A percentile compares a stretch with the other conserved stretches of the same genome.
Evolutionary conservation across 441 rosid genomes (phyloP).

Genomic region (Oxalis stricta): DNA sequence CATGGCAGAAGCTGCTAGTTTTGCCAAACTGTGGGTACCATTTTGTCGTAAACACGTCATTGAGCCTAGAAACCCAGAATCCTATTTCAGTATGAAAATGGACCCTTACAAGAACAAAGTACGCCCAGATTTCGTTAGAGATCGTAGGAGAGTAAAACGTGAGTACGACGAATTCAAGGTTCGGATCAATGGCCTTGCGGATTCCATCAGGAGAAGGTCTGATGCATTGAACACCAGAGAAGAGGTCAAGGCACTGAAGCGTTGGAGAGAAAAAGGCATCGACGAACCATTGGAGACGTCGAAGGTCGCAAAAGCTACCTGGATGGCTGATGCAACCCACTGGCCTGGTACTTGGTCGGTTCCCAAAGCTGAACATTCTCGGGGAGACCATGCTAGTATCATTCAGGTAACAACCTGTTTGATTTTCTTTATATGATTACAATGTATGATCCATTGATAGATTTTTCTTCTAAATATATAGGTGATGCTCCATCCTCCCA

Average conservation of each 20-base stretch:
- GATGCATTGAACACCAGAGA: constrained; percentile 54
- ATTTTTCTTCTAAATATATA: constrained; percentile 2
- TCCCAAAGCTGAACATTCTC: constrained; percentile 35
- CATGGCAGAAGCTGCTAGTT: constrained; percentile 76
- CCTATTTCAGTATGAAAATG: constrained; percentile 46
- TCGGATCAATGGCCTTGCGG: constrained; percentile 45
- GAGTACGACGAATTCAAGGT: constrained; percentile 64
- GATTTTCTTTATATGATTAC: no score
- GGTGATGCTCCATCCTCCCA: constrained; percentile 60
- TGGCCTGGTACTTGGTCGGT: constrained; percentile 70
- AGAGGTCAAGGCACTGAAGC: constrained; percentile 46
- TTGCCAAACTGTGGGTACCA: constrained; percentile 61
- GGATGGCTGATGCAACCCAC: constrained; percentile 63
- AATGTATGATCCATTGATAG: background rate
- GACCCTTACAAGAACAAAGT: constrained; percentile 60
- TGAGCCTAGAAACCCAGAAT: constrained; percentile 59
- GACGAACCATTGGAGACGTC: constrained; percentile 33
- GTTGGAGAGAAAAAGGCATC: constrained; percentile 26
- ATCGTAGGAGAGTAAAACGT: constrained; percentile 44
- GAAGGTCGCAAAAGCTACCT: constrained; percentile 57
- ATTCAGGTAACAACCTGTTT: constrained; percentile 32
- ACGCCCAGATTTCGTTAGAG: constrained; percentile 49
- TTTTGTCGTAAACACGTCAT: constrained; percentile 53
- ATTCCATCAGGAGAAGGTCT: constrained; percentile 49
- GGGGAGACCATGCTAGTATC: constrained; percentile 57